Percentiles rank a stretch among this genome's conserved stretches.
Evolutionary conservation across 2,329 filamentous ascomycete genomes (phyloP).

Genomic region (Bisporella sp.): DNA sequence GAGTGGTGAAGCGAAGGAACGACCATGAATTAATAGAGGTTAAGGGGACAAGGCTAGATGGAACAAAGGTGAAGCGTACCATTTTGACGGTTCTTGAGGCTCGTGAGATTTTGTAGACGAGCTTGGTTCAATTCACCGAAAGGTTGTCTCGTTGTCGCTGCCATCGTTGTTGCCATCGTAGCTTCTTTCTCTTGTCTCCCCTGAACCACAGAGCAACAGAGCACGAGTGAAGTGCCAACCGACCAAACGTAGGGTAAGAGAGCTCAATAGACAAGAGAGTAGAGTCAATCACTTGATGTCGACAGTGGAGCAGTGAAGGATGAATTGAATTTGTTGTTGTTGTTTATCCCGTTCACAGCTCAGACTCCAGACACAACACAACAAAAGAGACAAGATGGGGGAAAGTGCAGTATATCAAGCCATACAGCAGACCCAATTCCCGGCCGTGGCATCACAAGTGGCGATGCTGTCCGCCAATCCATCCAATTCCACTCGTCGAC

Average conservation of each 20-base stretch:
- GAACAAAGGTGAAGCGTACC: conserved; percentile 36
- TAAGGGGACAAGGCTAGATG: conserved; percentile 7
- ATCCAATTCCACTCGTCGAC: no score
- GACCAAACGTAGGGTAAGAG: no score
- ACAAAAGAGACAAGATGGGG: neutral
- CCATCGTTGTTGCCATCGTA: conserved; percentile 22
- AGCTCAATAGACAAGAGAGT: neutral
- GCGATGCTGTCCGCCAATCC: no score
- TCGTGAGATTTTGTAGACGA: conserved; percentile 65
- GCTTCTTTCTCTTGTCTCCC: no score
- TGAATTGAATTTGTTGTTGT: no score
- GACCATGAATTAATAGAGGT: neutral
- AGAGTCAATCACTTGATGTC: no score
- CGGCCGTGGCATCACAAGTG: neutral
- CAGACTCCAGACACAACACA: no score
- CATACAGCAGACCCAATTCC: neutral
- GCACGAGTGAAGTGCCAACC: no score
- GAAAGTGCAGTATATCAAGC: neutral
- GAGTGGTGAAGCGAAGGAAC: no score
- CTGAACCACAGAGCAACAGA: no score
- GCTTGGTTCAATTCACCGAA: conserved; percentile 66
- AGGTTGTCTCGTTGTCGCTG: conserved; percentile 47
- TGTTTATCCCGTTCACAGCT: no score
- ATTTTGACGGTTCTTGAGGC: conserved; percentile 73
- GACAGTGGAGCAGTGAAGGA: no score